These are phyloP conservation scores for Monilinia fructicola DNA, from an alignment of 2,329 filamentous ascomycete genomes.

Conservation along the genomic window DNA sequence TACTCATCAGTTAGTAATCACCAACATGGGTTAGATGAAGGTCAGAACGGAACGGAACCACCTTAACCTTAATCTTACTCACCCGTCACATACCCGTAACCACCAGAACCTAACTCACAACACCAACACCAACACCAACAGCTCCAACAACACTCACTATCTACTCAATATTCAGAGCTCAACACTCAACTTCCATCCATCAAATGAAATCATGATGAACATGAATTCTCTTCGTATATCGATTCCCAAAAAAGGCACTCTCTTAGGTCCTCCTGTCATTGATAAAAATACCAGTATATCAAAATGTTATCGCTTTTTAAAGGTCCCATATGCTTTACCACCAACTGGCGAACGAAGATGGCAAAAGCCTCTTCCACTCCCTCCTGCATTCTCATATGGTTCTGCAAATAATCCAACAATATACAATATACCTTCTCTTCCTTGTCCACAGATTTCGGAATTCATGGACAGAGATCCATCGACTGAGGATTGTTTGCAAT, in stretches of 20 bases:
- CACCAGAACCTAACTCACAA: too few relatives aligned
- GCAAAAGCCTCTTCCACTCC: slow-evolving; percentile 7
- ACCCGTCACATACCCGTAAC: too few relatives aligned
- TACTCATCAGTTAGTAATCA: too few relatives aligned
- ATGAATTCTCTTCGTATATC: slow-evolving; percentile 12
- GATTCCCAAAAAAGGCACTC: slow-evolving; percentile 1
- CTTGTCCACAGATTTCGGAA: slow-evolving; percentile 14
- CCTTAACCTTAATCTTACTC: too few relatives aligned
- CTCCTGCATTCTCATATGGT: slow-evolving; percentile 11
- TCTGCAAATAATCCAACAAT: background rate
- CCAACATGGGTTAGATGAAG: too few relatives aligned
- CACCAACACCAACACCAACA: too few relatives aligned
- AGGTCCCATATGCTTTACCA: slow-evolving; percentile 21
- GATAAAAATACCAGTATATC: slow-evolving; percentile 8
- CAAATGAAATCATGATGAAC: background rate
- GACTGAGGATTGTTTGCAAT: slow-evolving; percentile 22
- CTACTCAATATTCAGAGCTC: too few relatives aligned
- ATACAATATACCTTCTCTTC: background rate
- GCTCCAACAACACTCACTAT: too few relatives aligned
- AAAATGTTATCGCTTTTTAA: slow-evolving; percentile 46
- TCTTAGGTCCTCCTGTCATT: slow-evolving; percentile 5
- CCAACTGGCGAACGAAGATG: slow-evolving; percentile 18
- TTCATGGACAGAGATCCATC: background rate
- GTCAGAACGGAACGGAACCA: too few relatives aligned
- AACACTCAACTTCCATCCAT: background rate